Percentiles rank a stretch among this genome's conserved stretches.
These are phyloP conservation scores for Houttuynia cordata DNA, from an alignment of 164 flowering plant species.

Conservation along the genomic window DNA sequence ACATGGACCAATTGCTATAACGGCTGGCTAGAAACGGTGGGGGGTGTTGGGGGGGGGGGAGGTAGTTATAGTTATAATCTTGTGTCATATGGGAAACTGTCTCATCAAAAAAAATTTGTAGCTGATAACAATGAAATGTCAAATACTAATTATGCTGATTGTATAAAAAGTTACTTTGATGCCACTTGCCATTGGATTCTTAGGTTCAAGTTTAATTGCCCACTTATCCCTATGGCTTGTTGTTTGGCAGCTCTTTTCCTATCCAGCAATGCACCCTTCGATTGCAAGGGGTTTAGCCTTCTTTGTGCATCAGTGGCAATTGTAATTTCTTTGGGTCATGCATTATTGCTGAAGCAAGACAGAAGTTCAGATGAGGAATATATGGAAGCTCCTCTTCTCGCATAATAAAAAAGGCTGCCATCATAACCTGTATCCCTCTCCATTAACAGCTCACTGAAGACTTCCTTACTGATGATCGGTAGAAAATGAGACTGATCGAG, in stretches of 20 bases:
- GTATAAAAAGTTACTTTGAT: no score
- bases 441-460: neutral
- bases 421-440: neutral
- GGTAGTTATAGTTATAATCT: no score
- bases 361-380: neutral
- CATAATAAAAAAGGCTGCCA: neutral
- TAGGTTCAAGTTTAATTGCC: no score
- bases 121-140: no score
- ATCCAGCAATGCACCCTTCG: constrained; percentile 61
- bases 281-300: constrained; percentile 85
- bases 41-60: no score
- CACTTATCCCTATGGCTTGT: neutral
- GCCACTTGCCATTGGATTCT: no score
- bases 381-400: constrained; percentile 1
- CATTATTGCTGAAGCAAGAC: neutral
- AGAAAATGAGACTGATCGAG: neutral
- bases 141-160: no score
- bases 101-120: no score
- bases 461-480: neutral
- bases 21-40: no score
- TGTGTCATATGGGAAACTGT: no score
- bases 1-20: no score
- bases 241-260: constrained; percentile 39
- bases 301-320: constrained; percentile 52
- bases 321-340: constrained; percentile 24